These are phyloP conservation scores for Hypericum androsaemum DNA, from an alignment of 345 rosid species.

Conservation along the genomic window DNA sequence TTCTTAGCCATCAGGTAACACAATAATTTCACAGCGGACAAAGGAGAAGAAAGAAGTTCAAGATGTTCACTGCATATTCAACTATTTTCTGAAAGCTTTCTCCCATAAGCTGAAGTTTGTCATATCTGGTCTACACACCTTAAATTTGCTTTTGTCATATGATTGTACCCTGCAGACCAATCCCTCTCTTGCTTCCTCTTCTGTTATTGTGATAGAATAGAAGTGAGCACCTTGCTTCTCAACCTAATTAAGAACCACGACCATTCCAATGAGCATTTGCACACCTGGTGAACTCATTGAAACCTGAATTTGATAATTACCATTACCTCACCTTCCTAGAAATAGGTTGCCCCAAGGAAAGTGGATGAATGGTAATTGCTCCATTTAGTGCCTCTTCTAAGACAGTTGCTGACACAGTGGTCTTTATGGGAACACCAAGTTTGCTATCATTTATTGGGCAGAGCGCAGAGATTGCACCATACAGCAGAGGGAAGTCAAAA, in stretches of 20 bases:
- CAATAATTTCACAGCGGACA: too few relatives aligned
- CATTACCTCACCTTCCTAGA: slow-evolving; percentile 54
- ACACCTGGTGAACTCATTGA: slow-evolving; percentile 9
- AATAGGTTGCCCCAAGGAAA: slow-evolving; percentile 52
- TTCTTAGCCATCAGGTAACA: too few relatives aligned
- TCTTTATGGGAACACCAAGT: slow-evolving; percentile 98
- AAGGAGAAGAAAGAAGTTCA: too few relatives aligned
- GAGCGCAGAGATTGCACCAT: neutral
- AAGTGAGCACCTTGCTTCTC: slow-evolving; percentile 99
- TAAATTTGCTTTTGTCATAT: slow-evolving; percentile 94
- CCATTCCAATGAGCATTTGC: slow-evolving; percentile 14
- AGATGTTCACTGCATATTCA: too few relatives aligned
- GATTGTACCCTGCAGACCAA: slow-evolving; percentile 88
- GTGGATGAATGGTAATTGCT: slow-evolving; percentile 49
- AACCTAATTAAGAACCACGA: slow-evolving; percentile 50
- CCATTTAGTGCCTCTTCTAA: slow-evolving; percentile 98
- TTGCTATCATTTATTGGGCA: slow-evolving; percentile 35
- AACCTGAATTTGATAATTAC: slow-evolving; percentile 9
- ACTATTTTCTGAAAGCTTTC: too few relatives aligned
- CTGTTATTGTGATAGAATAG: slow-evolving; percentile 74
- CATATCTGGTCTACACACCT: slow-evolving; percentile 33
- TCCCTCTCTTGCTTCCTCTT: slow-evolving; percentile 87
- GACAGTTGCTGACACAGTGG: slow-evolving; percentile 86
- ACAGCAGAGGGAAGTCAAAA: too few relatives aligned
- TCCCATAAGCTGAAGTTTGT: too few relatives aligned